Base-by-base conservation (phyloP, 805 yeast species). In the Ascoidea tarda region DNA sequence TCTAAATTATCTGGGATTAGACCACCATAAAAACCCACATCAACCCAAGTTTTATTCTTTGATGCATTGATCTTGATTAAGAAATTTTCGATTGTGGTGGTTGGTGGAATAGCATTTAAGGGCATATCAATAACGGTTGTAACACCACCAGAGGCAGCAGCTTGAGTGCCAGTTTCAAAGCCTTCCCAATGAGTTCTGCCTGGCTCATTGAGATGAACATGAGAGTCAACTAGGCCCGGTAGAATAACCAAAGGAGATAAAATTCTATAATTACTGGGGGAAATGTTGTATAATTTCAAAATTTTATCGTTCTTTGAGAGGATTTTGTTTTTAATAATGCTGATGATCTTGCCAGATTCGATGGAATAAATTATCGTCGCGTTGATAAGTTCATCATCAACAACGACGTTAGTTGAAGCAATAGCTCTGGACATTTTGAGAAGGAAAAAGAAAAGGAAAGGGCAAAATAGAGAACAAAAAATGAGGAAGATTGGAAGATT, bases 121-220 rank as follows among this genome's bases (percentile, higher is more conserved):
- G 98, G 98, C 98, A 90, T 90, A 65, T 90, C 98, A 16, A 90
- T 77, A 16, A 90, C 95, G 0, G 96, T 89, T 31, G 98, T 90
- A 50, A 90, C 97, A 54, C 98, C 98, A 16, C 98, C 98, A 10
- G 90, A 75, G 0, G 95, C 95, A 0, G 97, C 97, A 1, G 96
- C 86, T 63, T 83, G 82, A 0, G 98, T 90, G 0, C 98, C 98
- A 0, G 96, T 84, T n/a, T 82, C 96, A 64, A 91, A 90, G 1
- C 98, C 98, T 67, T 90, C 98, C 98, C 98, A 90, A 57, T 89
- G 96, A 1, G 97, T 90, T 59, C 97, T 72, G n/a, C 98, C 98
- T 0, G 98, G 97, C 62, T 91, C 98, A 65, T 91, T 91, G 59
- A 90, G 70, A 62, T 90, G 98, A 32, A 90, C 98, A 65, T 90